Percentiles rank a stretch among this genome's conserved stretches.
Conservation (phyloP, 176 grass and related monocot species). For the Aegilops umbellulata region DNA sequence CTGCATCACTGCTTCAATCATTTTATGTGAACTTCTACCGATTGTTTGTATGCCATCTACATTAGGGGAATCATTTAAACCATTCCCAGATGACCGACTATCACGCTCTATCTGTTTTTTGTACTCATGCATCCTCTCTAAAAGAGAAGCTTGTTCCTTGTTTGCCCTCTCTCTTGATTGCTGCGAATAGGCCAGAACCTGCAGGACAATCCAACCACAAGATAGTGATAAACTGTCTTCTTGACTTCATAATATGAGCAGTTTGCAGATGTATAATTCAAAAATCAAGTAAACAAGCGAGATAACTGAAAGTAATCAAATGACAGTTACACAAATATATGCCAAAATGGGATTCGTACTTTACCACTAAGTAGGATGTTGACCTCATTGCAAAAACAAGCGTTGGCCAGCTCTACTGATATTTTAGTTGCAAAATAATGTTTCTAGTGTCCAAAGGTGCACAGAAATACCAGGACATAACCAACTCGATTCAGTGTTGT, state of each 20-base stretch:
- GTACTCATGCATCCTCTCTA: conserved; percentile 97
- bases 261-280: conserved; percentile 13
- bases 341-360: background rate
- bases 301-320: conserved; percentile 5
- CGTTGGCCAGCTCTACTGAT: background rate
- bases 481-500: background rate
- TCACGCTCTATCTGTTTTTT: conserved; percentile 87
- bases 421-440: background rate
- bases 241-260: conserved; percentile 12
- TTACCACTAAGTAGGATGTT: background rate
- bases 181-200: conserved; percentile 90
- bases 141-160: conserved; percentile 82
- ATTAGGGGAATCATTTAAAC: conserved; percentile 61
- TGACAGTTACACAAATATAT: background rate
- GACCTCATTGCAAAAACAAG: background rate
- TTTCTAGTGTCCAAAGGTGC: conserved; percentile 6
- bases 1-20: conserved; percentile 86
- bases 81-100: conserved; percentile 69
- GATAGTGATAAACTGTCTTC: conserved; percentile 5
- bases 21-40: conserved; percentile 85
- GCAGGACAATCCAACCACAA: conserved; percentile 24
- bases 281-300: conserved; percentile 19
- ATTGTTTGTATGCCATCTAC: conserved; percentile 75
- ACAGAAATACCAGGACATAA: background rate
- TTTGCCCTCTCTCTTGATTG: conserved; percentile 92